These are phyloP conservation scores for Pestalotiopsis sp. DNA, from an alignment of 2,329 filamentous ascomycete genomes.

Conservation along the genomic window DNA sequence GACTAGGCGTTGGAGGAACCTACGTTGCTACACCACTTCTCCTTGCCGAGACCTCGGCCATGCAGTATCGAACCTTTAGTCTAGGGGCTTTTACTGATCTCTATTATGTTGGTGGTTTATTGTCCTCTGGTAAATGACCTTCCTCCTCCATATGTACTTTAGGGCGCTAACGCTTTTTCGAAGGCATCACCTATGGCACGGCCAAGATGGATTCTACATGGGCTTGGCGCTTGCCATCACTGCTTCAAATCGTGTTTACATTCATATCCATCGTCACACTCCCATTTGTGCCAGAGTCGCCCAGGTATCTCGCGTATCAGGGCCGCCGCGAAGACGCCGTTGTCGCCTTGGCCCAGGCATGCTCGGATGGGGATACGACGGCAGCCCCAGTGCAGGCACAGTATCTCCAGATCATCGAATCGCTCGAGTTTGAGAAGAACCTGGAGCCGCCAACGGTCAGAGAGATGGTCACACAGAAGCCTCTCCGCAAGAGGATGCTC, in stretches of 20 bases:
- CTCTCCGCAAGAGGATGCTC: constrained; percentile 18
- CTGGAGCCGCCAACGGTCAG: neutral
- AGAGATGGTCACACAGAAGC: constrained; percentile 39
- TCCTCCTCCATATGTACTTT: neutral
- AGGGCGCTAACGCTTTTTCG: neutral
- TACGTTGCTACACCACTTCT: constrained; percentile 12
- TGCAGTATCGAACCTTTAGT: constrained; percentile 13
- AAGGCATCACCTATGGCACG: constrained; percentile 1
- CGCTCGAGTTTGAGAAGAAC: constrained; percentile 30
- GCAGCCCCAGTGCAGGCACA: constrained; percentile 40
- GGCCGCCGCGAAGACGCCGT: constrained; percentile 31
- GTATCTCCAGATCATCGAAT: constrained; percentile 51
- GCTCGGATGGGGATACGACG: constrained; percentile 38
- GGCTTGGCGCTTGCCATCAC: constrained; percentile 38
- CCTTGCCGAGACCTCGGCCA: constrained; percentile 6
- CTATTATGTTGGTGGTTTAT: constrained; percentile 34
- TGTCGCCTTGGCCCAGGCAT: constrained; percentile 42
- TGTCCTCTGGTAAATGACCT: neutral
- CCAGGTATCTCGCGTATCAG: constrained; percentile 36
- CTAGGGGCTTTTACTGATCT: constrained; percentile 14
- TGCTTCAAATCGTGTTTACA: constrained; percentile 35
- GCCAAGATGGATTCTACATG: constrained; percentile 34
- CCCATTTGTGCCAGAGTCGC: constrained; percentile 24
- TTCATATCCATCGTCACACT: constrained; percentile 19
- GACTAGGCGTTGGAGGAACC: constrained; percentile 19